Base-by-base conservation (phyloP, 2,329 filamentous ascomycete genomes). In the Hymenoscyphus salicellus region DNA sequence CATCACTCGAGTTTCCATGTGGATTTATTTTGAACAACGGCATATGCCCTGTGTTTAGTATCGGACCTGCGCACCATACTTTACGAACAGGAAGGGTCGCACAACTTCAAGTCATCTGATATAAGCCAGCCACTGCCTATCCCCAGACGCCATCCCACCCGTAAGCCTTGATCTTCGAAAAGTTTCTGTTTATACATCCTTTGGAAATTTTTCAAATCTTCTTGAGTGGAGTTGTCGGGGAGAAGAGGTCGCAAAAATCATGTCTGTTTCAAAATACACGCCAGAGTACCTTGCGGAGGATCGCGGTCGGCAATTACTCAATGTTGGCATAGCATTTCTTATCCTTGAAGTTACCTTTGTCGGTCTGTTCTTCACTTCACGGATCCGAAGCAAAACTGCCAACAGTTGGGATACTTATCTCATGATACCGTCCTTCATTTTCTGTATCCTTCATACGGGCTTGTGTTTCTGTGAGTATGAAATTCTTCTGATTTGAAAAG, bases 241-340 rank as follows among this genome's bases (percentile, higher is more conserved):
- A 52, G 23, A 14, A 14, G 23, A 26, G 10, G 20, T 2, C 2
- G 11, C 8, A 4, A 2, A 52, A 26, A 52, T 23, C n/a, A 52
- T 14, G n/a, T 52, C 46, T 26, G 10, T 14, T 52, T 23, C 20
- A 2, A 23, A 23, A 14, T 56, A 32, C 5, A 17, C 26, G 7
- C 55, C 55, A 7, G 55, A 56, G 28, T 56, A 56, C 28, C 55
- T 56, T 33, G 55, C 55, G 16, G 20, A 56, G n/a, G 55, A 56
- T 33, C 26, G 55, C 2, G 17, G 55, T 26, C 26, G 28, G 33
- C 26, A 56, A 32, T 16, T 33, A 4, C 30, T 56, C 7, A n/a
- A 32, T 17, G 55, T 56, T 28, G 55, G 28, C 28, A 56, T 56
- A 32, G 55, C 30, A 33, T 56, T 56, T 20, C 20, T 33, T 14